Conservation (phyloP, 2,329 filamentous ascomycete species). For the Scorias spongiosa region DNA sequence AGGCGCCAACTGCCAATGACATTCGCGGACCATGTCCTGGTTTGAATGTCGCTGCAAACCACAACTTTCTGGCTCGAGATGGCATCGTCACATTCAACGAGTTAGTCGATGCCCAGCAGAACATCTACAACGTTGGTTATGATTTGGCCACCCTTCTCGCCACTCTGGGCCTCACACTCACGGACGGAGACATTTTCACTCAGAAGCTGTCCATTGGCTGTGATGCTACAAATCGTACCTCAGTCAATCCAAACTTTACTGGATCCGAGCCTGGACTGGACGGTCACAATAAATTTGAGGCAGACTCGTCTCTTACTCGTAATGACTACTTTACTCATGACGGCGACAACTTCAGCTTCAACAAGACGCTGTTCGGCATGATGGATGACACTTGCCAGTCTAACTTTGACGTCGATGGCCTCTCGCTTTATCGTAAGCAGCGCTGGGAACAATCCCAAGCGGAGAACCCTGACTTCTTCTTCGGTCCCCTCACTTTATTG, state of each 20-base stretch:
- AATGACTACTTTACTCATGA: conserved; percentile 25
- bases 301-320: conserved; percentile 26
- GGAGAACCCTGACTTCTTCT: conserved; percentile 28
- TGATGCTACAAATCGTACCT: conserved; percentile 28
- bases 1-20: conserved; percentile 22
- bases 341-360: conserved; percentile 26
- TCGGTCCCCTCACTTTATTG: conserved; percentile 25
- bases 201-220: conserved; percentile 31
- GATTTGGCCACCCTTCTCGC: conserved; percentile 27
- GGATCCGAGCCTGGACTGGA: conserved; percentile 28
- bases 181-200: conserved; percentile 28
- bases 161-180: conserved; percentile 23
- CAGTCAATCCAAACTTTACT: conserved; percentile 17
- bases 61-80: conserved; percentile 28
- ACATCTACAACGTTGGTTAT: conserved; percentile 30
- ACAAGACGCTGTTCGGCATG: conserved; percentile 25
- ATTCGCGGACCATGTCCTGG: conserved; percentile 29
- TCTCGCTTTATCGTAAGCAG: conserved; percentile 25
- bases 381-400: conserved; percentile 22
- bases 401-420: conserved; percentile 23
- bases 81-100: conserved; percentile 28
- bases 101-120: conserved; percentile 31
- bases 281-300: conserved; percentile 31
- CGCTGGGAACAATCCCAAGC: conserved; percentile 24
- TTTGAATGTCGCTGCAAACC: conserved; percentile 29